phyloP scores from a whole-genome alignment of 2,329 filamentous ascomycete genomes.

The Pseudogymnoascus sp. region DNA sequence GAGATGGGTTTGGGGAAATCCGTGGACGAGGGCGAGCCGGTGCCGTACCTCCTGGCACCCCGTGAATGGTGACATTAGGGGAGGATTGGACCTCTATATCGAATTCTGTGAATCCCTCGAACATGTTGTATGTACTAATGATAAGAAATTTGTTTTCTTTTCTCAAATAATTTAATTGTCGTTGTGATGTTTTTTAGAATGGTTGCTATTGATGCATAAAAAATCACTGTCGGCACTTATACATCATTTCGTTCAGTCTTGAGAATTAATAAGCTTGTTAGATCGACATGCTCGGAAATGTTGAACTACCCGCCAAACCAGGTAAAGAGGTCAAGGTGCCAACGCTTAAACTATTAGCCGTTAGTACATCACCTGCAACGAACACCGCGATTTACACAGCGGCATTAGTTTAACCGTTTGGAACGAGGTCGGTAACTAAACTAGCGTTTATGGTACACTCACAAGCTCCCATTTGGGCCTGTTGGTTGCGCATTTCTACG shows the following conservation, averaged over 20 bases:
- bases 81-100: conserved; percentile 28
- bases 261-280: neutral
- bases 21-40: conserved; percentile 43
- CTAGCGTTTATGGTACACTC: too few relatives aligned
- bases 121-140: conserved; percentile 29
- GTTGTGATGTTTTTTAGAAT: neutral
- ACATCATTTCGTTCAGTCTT: neutral
- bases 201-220: neutral
- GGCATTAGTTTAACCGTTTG: neutral
- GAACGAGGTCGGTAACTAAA: neutral
- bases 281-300: neutral
- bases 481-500: too few relatives aligned
- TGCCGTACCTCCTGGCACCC: conserved; percentile 29
- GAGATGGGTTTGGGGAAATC: conserved; percentile 46
- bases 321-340: neutral
- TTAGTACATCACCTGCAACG: neutral
- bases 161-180: neutral
- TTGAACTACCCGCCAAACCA: too few relatives aligned
- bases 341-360: neutral
- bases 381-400: neutral
- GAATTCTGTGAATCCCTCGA: conserved; percentile 35
- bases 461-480: too few relatives aligned
- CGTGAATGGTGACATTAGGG: conserved; percentile 38
- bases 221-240: neutral
- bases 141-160: neutral